Base-by-base conservation (phyloP, 1,139 yeast genomes). In the Candida gigantensis region DNA sequence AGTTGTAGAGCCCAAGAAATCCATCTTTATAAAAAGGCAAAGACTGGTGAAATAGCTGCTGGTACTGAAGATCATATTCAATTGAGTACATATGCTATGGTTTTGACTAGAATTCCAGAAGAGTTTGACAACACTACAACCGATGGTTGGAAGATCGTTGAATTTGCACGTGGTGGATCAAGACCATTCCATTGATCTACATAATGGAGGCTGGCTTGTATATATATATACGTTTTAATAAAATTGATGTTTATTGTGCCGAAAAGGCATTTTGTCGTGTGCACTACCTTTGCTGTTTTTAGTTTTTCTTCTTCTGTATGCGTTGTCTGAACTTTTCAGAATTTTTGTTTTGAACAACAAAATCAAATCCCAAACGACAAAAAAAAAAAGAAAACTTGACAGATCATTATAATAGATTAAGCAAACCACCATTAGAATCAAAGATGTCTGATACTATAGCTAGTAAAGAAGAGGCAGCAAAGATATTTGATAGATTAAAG, bases 1-100 rank as follows among this genome's bases (percentile, higher is more conserved):
- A 87, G 95, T 42, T 90, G 97, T 60, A 81, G 98, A 60, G 97
- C 96, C 8, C 98, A 94, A 68, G 99, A 94, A 57, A 83, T 94
- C 42, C 94, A 87, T 58, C 70, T 89, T 49, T 94, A 82, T 72
- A 84, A 90, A 68, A 87, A 86, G 59, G 79, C 82, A 46, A 89
- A 89, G 68, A 84, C 96, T 24, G 96, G 95, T 34, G 96, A 92
- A 60, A 75, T 94, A 43, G 95, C 92, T 41, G 98, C 98, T 8
- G 99, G 98, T 51, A 81, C 92, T 34, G 96, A 89, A 58, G 96
- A 92, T 55, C 89, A 88, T 62, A 89, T 94, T 50, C 83, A 88
- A 61, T 77, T 88, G 74, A 84, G 95, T 52, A 84, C 96, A 10
- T 94, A 94, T 59, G 97, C 96, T 33, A 83, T 94, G 90, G 98